Conservation (phyloP, 2,329 filamentous ascomycete genomes). For the Intubia oerlemansii region DNA sequence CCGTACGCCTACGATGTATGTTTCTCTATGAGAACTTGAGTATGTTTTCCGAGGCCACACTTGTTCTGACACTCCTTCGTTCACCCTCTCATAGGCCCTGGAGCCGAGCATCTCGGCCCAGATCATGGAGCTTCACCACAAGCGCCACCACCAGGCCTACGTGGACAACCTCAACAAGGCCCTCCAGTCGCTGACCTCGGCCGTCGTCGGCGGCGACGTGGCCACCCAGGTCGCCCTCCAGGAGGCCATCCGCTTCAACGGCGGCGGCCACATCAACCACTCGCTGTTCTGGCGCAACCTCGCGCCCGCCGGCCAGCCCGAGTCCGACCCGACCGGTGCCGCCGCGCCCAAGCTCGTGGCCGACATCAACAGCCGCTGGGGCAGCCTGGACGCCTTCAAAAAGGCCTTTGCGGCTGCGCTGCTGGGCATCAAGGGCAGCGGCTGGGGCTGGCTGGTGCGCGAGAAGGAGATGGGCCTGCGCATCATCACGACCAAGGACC, state of each 20-base stretch:
- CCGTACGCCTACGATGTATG: constrained; percentile 14
- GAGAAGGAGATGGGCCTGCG: constrained; percentile 35
- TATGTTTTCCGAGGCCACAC: too few species aligned
- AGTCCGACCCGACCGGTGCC: constrained; percentile 24
- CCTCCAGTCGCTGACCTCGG: constrained; percentile 45
- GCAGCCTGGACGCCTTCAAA: constrained; percentile 43
- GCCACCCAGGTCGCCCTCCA: constrained; percentile 39
- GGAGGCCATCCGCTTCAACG: constrained; percentile 45
- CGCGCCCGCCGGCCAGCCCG: constrained; percentile 32
- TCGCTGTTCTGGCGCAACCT: constrained; percentile 53
- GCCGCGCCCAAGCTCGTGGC: constrained; percentile 21
- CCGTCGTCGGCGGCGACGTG: constrained; percentile 30
- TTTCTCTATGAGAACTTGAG: constrained; percentile 18
- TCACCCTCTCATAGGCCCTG: constrained; percentile 19
- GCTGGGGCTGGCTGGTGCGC: constrained; percentile 74
- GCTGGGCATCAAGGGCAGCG: constrained; percentile 58
- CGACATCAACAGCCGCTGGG: constrained; percentile 45
- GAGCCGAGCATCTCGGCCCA: constrained; percentile 56
- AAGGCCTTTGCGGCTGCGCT: constrained; percentile 43
- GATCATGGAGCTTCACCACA: constrained; percentile 94
- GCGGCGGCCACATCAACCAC: constrained; percentile 47
- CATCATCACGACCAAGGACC: constrained; percentile 69
- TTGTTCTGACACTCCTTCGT: too few species aligned
- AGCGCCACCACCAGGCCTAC: constrained; percentile 87
- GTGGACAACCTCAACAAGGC: constrained; percentile 75